These are phyloP conservation scores for Lotus japonicus DNA, from an alignment of 306 rosid genomes.

Conservation along the genomic window DNA sequence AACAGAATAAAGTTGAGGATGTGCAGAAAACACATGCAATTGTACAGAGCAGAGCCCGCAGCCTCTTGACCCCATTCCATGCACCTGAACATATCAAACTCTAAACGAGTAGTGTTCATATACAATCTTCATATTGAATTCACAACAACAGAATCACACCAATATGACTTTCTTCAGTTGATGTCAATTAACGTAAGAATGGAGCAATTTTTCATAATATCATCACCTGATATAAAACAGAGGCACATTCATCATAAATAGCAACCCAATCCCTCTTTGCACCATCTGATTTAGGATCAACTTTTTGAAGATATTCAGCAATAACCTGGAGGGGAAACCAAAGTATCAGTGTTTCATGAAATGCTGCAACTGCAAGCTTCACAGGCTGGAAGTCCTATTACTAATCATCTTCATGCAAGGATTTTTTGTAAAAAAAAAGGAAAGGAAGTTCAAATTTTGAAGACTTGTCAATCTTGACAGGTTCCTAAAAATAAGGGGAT, in stretches of 20 bases:
- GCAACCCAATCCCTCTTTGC: constrained; percentile 99
- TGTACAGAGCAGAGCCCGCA: constrained; percentile 1
- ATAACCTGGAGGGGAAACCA: constrained; percentile 57
- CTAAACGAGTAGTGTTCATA: neutral
- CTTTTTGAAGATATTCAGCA: constrained; percentile 92
- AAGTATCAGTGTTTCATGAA: constrained; percentile 2
- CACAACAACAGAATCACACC: neutral
- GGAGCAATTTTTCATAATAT: constrained; percentile 13
- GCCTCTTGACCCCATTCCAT: too few relatives aligned
- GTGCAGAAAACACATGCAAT: constrained; percentile 2
- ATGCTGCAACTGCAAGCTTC: constrained; percentile 5
- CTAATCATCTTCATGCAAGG: neutral
- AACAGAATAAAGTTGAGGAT: constrained; percentile 12
- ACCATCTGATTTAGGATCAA: constrained; percentile 98
- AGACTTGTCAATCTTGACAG: constrained; percentile 13
- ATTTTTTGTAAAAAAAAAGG: neutral
- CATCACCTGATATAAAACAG: constrained; percentile 82
- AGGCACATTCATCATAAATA: constrained; percentile 97
- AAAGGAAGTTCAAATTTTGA: neutral
- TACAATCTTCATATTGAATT: neutral
- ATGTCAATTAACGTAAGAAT: constrained; percentile 1
- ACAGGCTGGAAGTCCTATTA: neutral
- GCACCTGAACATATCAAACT: too few relatives aligned
- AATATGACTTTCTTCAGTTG: neutral
- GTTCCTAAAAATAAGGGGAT: neutral